Percentiles rank a stretch among this genome's conserved stretches.
Evolutionary conservation across 2,329 filamentous ascomycete species (phyloP).

Genomic region (Cyanodermella asteris): DNA sequence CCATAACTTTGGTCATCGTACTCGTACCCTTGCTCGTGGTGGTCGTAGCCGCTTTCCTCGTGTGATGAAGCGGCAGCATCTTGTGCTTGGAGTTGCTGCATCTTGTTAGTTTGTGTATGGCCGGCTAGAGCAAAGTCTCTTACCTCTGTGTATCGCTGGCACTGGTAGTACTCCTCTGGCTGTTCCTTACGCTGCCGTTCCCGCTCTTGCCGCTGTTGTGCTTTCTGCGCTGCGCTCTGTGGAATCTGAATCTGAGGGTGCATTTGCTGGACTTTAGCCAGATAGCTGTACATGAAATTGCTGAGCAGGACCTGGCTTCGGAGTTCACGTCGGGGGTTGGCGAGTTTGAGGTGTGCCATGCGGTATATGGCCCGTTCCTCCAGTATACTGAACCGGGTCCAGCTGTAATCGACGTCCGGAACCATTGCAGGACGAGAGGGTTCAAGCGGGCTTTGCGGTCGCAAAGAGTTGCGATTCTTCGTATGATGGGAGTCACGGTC

Average conservation of each 20-base stretch:
- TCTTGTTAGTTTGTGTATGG: constrained; percentile 1
- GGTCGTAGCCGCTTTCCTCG: constrained; percentile 27
- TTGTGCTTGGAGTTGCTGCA: constrained; percentile 7
- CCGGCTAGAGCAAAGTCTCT: constrained; percentile 4
- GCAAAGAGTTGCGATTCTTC: too few species aligned
- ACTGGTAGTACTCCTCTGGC: constrained; percentile 8
- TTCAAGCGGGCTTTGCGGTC: too few species aligned
- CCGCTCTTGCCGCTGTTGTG: constrained; percentile 17
- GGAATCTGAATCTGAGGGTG: constrained; percentile 87
- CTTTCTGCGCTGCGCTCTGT: constrained; percentile 51
- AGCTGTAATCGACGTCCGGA: constrained; percentile 85
- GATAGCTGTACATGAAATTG: constrained; percentile 99
- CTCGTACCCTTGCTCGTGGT: constrained; percentile 17
- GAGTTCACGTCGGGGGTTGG: constrained; percentile 79
- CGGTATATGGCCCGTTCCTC: constrained; percentile 95
- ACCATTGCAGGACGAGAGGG: constrained; percentile 50
- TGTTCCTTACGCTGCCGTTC: constrained; percentile 10
- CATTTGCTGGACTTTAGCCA: constrained; percentile 97
- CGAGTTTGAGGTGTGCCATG: constrained; percentile 96
- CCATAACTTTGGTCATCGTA: constrained; percentile 12
- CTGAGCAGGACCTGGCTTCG: constrained; percentile 90
- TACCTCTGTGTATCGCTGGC: constrained; percentile 9
- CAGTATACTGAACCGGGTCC: constrained; percentile 83
- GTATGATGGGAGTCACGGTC: constrained; percentile 55
- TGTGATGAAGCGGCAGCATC: constrained; percentile 4